Base-by-base conservation (phyloP, 108 stramenopile genomes). In the Fistulifera pelliculosa region DNA sequence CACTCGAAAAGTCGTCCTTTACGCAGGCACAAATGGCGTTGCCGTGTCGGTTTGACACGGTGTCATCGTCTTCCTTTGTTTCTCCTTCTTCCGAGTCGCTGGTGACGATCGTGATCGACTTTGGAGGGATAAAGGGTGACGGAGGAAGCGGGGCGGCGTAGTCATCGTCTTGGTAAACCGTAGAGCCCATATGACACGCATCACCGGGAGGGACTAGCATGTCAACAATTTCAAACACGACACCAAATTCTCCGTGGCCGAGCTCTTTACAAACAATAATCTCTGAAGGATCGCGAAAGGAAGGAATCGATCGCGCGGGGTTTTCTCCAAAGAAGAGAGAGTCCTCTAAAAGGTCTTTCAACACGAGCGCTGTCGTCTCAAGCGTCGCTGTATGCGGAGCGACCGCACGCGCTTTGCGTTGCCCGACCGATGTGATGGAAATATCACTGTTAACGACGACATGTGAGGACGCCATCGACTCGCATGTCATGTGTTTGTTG, bases 211-310 rank as follows among this genome's bases (percentile, higher is more conserved):
- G 44, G 11, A 45, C 44, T 19, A 45, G 6, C 6, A 45, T 6
- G 19, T 45, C 21, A 19, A 19, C 27, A 50, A 60, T 40, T 16
- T 31, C 27, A 6, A 48, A 60, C 7, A 60, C 59, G 5, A n/a
- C 25, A 14, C 59, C 59, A 44, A 57, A 57, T 25, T 57, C 41
- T 45, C 56, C 56, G 8, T 27, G 1, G 41, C 56, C 56, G 11
- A 57, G 43, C 11, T 25, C 17, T 15, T n/a, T 2, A 2, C 56
- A 44, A 18, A 57, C 41, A 15, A 42, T 21, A 15, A 57, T 18
- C 11, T 57, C 56, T 23, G 16, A 14, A 15, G 38, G 21, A n/a
- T 21, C 56, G 8, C 31, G 31, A 57, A 57, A 57, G 14, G 23
- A 45, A 40, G 56, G 56, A 25, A 45, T 27, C 12, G 27, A n/a